Percentiles rank a stretch among this genome's conserved stretches.
Evolutionary conservation across 768 basidiomycete species (phyloP).

Genomic region (Mycena amicta): DNA sequence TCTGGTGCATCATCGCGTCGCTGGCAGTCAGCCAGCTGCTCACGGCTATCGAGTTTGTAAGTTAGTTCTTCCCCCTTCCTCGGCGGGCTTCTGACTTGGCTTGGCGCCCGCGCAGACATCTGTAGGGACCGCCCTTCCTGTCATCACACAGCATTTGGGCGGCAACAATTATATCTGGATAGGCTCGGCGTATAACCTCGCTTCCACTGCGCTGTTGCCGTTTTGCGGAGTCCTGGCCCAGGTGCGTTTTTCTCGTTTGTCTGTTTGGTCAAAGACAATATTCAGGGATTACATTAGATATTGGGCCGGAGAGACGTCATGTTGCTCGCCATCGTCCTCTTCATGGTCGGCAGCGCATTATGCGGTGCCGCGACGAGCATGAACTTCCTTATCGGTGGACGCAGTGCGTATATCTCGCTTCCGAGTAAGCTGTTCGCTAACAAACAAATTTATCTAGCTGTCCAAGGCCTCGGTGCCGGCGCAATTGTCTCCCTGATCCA

Average conservation of each 20-base stretch:
- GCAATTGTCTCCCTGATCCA: background rate
- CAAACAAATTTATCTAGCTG: conserved; percentile 18
- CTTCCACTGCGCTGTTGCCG: conserved; percentile 37
- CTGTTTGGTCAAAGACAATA: too few species aligned
- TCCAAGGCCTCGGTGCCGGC: background rate
- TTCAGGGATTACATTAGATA: too few species aligned
- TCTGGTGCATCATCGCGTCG: too few species aligned
- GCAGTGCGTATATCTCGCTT: conserved; percentile 28
- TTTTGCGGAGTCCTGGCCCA: conserved; percentile 27
- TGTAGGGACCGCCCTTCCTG: background rate
- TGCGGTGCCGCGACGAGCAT: conserved; percentile 36
- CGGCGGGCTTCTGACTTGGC: too few species aligned
- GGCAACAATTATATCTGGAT: conserved; percentile 36
- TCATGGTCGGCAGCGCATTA: conserved; percentile 37
- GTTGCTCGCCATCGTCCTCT: conserved; percentile 26
- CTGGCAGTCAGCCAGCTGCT: too few species aligned
- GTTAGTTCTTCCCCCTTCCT: too few species aligned
- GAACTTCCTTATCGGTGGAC: conserved; percentile 36
- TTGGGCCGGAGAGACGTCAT: conserved; percentile 13
- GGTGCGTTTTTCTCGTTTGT: conserved; percentile 5
- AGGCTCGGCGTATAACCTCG: conserved; percentile 34
- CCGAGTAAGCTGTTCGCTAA: background rate
- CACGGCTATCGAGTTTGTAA: too few species aligned
- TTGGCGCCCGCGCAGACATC: too few species aligned
- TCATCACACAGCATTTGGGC: background rate